Base-by-base conservation (phyloP, 164 flowering plant species). In the Annona cherimola region DNA sequence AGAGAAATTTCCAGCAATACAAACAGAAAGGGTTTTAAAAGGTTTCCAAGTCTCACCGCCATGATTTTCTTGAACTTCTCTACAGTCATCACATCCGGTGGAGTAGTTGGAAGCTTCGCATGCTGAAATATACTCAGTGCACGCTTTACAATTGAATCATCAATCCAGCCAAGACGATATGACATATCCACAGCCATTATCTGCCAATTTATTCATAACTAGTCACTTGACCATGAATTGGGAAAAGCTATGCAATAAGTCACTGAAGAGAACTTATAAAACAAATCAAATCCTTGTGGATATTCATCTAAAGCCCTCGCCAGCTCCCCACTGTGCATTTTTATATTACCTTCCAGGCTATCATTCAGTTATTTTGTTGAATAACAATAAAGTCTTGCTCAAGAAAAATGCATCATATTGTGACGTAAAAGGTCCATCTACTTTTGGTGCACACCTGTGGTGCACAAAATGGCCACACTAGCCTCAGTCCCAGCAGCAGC, bases 181-280 rank as follows among this genome's bases (percentile, higher is more conserved):
- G 99, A 96, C 99, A 96, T 85, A 84, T 93, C 98, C 39, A 90
- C 97, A 55, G 98, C 99, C 99, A 96, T 96, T n/a, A 90, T 96
- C 99, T 96, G 87, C 59, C 61, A 16, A 74, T 44, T 57, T 44
- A 60, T 46, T 45, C 50, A 66, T 66, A 66, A 19, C 54, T 12
- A 66, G 69, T 18, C 12, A 66, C 3, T 41, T 6, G n/a, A 18
- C 6, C 11, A 63, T 42, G 41, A 44, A 44, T 14, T 12, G 54
- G n/a, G n/a, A 43, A 26, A 50, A 16, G 57, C 57, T 50, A 50
- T 16, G 50, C 50, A 45, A 45, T 4, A 45, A 45, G 50, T 4
- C 5, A 45, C 57, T 8, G 14, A 16, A 11, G 9, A 50, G 57
- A 50, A 16, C 35, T 50, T 11, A 50, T 11, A 50, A 9, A 8